Evolutionary conservation across 148 eudicot species (phyloP).

Genomic region (Diospyros kaki): DNA sequence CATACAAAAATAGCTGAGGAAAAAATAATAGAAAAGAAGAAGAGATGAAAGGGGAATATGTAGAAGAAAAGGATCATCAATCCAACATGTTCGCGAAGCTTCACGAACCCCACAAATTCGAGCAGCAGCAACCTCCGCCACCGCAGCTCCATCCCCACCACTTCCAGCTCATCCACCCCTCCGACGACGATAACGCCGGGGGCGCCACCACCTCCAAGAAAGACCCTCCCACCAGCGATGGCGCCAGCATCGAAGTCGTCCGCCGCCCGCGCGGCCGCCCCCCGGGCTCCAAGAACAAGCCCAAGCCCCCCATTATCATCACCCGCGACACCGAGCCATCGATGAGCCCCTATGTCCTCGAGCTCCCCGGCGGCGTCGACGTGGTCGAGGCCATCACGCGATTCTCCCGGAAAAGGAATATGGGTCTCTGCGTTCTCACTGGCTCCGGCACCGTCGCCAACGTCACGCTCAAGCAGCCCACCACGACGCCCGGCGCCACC

Average conservation of each 20-base stretch:
- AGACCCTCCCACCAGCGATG: slow-evolving; percentile 29
- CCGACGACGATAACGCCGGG: slow-evolving; percentile 31
- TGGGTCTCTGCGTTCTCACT: slow-evolving; percentile 37
- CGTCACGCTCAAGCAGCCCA: slow-evolving; percentile 40
- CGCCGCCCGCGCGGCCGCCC: slow-evolving; percentile 88
- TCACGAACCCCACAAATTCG: slow-evolving; percentile 16
- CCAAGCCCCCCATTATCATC: slow-evolving; percentile 53
- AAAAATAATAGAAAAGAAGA: not conserved
- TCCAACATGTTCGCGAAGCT: slow-evolving; percentile 33
- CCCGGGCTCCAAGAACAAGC: slow-evolving; percentile 79
- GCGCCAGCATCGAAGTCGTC: slow-evolving; percentile 45
- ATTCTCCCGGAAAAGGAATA: slow-evolving; percentile 39
- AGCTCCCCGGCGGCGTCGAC: slow-evolving; percentile 34
- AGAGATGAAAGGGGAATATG: slow-evolving; percentile 43
- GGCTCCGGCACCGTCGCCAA: slow-evolving; percentile 46
- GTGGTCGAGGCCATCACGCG: slow-evolving; percentile 32
- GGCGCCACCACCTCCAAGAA: slow-evolving; percentile 5
- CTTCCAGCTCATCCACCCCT: slow-evolving; percentile 14
- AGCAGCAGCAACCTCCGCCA: slow-evolving; percentile 16
- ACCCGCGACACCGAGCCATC: slow-evolving; percentile 45
- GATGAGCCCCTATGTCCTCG: slow-evolving; percentile 61
- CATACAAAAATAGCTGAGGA: not conserved
- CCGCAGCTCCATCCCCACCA: slow-evolving; percentile 11
- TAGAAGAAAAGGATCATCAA: slow-evolving; percentile 23
- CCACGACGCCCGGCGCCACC: slow-evolving; percentile 27